Percentiles rank a stretch among this genome's conserved stretches.
phyloP scores from a whole-genome alignment of 495 filamentous ascomycete species.

The Aspergillus avenaceus region DNA sequence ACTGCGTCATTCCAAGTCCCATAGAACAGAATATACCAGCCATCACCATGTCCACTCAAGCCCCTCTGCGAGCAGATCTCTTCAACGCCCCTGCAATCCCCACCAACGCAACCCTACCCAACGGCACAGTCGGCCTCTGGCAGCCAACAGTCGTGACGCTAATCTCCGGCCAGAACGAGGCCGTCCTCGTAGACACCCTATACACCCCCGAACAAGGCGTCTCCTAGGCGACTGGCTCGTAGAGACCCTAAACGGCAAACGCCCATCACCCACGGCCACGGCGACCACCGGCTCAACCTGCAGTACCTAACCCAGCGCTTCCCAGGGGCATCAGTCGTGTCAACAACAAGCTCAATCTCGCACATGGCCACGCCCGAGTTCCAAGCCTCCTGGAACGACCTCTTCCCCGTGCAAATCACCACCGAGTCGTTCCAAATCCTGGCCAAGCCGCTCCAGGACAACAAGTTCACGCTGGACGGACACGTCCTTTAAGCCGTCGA shows the following conservation, averaged over 20 bases:
- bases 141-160: no score
- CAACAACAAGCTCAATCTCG: conserved; percentile 14
- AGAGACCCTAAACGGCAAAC: conserved; percentile 14
- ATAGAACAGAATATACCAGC: no score
- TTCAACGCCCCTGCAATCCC: no score
- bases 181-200: conserved; percentile 28
- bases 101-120: no score
- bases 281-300: conserved; percentile 37
- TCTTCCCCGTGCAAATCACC: conserved; percentile 16
- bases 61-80: no score
- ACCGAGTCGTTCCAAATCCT: conserved; percentile 9
- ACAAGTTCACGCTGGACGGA: conserved; percentile 22
- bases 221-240: conserved; percentile 30
- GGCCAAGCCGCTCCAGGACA: neutral
- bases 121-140: no score
- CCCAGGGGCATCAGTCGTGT: conserved; percentile 22
- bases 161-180: conserved; percentile 17
- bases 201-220: conserved; percentile 13
- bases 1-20: no score
- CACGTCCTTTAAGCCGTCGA: conserved; percentile 19
- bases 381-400: no score
- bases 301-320: conserved; percentile 13
- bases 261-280: conserved; percentile 40
- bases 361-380: conserved; percentile 30
- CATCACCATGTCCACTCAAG: no score